Evolutionary conservation across 768 basidiomycete genomes (phyloP), one percentile per base, ranked within the genome.

Genomic region (Kwoniella europaea): DNA sequence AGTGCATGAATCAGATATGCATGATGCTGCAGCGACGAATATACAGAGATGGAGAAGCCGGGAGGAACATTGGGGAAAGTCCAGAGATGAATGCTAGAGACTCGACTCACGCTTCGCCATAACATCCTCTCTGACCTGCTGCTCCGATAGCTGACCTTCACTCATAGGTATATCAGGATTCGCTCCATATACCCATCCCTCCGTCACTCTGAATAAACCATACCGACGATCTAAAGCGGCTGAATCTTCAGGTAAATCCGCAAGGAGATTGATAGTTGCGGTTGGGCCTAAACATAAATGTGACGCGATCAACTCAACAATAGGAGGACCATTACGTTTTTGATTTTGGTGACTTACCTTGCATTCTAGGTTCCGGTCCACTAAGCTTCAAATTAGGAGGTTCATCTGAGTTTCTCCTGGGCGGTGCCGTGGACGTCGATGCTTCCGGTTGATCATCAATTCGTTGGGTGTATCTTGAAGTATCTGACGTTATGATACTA

Each of bases 41-140:
- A n/a, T n/a, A n/a, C n/a, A n/a, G n/a, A n/a, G n/a, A n/a, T n/a
- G n/a, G n/a, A n/a, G n/a, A n/a, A n/a, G n/a, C n/a, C n/a, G n/a
- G n/a, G n/a, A n/a, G n/a, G n/a, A n/a, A n/a, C n/a, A n/a, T n/a
- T n/a, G n/a, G n/a, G n/a, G n/a, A n/a, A n/a, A n/a, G n/a, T n/a
- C n/a, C n/a, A n/a, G n/a, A n/a, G n/a, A 29, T 22, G 53, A 4
- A 29, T 6, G 29, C 5, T 29, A 29, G 3, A 29, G 29, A 29
- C 29, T 29, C 5, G 29, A 29, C 68, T 57, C 24, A 69, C 68
- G 41, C n/a, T 64, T 63, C n/a, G 54, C 55, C 5, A 69, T 58
- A 10, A 69, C 62, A 58, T 69, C 68, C 13, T 69, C 68, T 44
- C 68, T 63, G 1, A 69, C 29, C 10, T 69, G 68, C 22, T 69